A percentile compares a stretch with the other conserved stretches of the same genome.
These are phyloP conservation scores for Schizophyllum commune DNA, from an alignment of 1,284 basidiomycete genomes.

Conservation along the genomic window DNA sequence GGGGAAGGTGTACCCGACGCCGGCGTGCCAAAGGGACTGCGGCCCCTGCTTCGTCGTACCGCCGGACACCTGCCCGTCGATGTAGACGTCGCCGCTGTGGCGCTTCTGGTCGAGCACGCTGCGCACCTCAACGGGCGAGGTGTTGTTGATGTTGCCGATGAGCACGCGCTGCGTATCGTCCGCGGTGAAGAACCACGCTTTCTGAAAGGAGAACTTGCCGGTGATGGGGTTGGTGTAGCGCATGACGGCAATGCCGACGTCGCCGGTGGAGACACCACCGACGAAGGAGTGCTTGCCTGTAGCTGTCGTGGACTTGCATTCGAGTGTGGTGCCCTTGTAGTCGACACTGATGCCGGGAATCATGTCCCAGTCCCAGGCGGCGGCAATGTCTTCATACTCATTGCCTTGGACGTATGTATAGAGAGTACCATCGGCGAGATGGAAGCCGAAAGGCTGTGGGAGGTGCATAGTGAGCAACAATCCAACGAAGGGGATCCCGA, in stretches of 20 bases:
- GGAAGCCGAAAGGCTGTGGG: conserved; percentile 55
- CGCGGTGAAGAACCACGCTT: conserved; percentile 67
- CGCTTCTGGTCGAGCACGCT: conserved; percentile 60
- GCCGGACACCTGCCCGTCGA: conserved; percentile 31
- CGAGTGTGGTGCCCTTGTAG: conserved; percentile 44
- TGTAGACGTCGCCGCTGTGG: conserved; percentile 32
- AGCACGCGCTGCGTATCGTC: conserved; percentile 55
- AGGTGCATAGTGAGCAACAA: neutral
- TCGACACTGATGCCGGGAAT: conserved; percentile 63
- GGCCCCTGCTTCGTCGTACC: conserved; percentile 20
- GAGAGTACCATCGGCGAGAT: conserved; percentile 55
- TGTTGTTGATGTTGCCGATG: conserved; percentile 41
- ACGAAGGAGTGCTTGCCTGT: conserved; percentile 49
- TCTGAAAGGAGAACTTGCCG: conserved; percentile 49
- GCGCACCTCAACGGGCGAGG: conserved; percentile 39
- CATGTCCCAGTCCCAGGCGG: conserved; percentile 67
- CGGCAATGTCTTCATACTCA: conserved; percentile 44
- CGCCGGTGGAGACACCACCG: conserved; percentile 53
- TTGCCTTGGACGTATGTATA: conserved; percentile 57
- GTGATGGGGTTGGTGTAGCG: conserved; percentile 55
- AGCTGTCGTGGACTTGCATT: conserved; percentile 30
- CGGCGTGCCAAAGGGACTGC: conserved; percentile 48
- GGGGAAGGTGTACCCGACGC: conserved; percentile 45
- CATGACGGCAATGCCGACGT: conserved; percentile 50
- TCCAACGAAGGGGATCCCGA: too few species aligned